Evolutionary conservation across 257 asterid genomes (phyloP), one percentile per base, ranked within the genome.

Genomic region (Penstemon eatonii): DNA sequence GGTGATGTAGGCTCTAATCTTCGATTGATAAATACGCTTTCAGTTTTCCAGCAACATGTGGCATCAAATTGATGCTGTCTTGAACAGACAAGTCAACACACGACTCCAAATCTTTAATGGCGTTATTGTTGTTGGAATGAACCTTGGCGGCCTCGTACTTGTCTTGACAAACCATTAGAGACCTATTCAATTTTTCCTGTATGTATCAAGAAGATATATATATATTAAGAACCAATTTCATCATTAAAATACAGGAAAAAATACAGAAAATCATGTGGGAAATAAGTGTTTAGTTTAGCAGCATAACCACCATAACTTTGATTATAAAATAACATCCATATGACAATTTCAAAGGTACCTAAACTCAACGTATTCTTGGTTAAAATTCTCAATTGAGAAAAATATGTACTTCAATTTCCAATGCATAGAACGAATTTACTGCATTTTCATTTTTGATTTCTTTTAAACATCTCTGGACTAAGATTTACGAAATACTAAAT

Each of bases 81-180:
- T 85, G 79, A 69, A 89, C 82, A 3, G 95, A 82, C 57, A 39
- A 83, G 53, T 89, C 93, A 5, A 89, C 97, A 39, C 98, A 92
- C 0, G 93, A 86, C 80, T 92, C 96, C 74, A 92, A 71, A 75
- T 69, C 78, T 55, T 68, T 79, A 71, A 73, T 68, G 44, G 85
- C 73, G 18, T 67, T 70, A 62, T 74, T 75, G 73, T 73, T 68
- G 76, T 73, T 78, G 18, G 72, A 61, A 73, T 87, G 96, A 75
- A 81, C 70, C 79, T 82, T 89, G 58, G 92, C 86, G 1, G 85
- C 44, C 82, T 92, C 97, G 57, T 79, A 82, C 72, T 84, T 87
- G 88, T 92, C 97, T 74, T 92, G 97, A 83, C 98, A 92, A 59
- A 92, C 98, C 69, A 74, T 75, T 54, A 92, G 76, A 68, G 96